phyloP scores from a whole-genome alignment of 192 early-diverging fungal genomes.

The Radiomyces spectabilis region DNA sequence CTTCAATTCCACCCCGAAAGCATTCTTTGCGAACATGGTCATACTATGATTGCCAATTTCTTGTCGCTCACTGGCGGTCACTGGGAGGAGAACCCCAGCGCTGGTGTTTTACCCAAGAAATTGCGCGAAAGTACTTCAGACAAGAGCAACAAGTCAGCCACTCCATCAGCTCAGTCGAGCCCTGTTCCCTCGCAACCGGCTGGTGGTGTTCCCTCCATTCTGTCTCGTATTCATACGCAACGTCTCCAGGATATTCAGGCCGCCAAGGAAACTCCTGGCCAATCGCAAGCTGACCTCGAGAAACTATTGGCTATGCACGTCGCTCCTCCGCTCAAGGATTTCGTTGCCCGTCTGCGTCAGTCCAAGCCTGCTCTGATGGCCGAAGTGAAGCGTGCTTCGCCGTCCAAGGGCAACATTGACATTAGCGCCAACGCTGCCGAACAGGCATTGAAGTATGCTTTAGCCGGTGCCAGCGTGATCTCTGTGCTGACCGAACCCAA shows the following conservation, averaged over 20 bases:
- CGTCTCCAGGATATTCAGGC: conserved; percentile 71
- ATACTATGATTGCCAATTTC: conserved; percentile 87
- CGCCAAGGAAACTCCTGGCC: conserved; percentile 67
- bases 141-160: not conserved
- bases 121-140: not conserved
- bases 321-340: conserved; percentile 74
- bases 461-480: conserved; percentile 86
- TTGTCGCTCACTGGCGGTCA: conserved; percentile 76
- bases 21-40: conserved; percentile 90
- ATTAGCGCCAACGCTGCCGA: conserved; percentile 76
- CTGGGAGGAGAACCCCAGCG: conserved; percentile 68
- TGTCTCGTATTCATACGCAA: conserved; percentile 77
- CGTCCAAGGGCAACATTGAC: conserved; percentile 90
- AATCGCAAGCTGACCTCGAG: conserved; percentile 58
- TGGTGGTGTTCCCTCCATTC: conserved; percentile 53
- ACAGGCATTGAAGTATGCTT: conserved; percentile 80
- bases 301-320: conserved; percentile 59
- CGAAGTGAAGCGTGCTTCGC: conserved; percentile 98
- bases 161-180: conserved; percentile 39
- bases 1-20: conserved; percentile 99
- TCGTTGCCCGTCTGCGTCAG: conserved; percentile 61
- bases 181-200: conserved; percentile 12
- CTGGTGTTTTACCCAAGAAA: conserved; percentile 26
- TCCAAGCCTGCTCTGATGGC: conserved; percentile 75
- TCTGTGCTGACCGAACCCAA: conserved; percentile 97